Conservation (phyloP, 768 basidiomycete genomes). For the Dioszegia crocea region DNA sequence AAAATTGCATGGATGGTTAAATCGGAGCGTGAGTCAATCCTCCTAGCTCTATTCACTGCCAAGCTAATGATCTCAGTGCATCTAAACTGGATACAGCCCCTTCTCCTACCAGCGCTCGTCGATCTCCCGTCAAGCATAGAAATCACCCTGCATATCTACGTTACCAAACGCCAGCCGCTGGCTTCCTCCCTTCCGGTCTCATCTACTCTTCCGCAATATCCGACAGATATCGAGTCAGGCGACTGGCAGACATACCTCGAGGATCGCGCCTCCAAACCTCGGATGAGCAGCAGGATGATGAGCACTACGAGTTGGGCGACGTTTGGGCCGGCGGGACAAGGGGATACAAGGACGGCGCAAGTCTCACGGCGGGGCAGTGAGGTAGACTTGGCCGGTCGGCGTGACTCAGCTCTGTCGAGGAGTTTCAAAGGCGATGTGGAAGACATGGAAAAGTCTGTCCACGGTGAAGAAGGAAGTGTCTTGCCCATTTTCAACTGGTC, state of each 20-base stretch:
- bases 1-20: slow-evolving; percentile 44
- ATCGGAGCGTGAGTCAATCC: slow-evolving; percentile 22
- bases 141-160: slow-evolving; percentile 32
- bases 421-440: background rate
- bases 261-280: slow-evolving; percentile 8
- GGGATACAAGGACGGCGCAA: background rate
- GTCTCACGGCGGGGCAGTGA: background rate
- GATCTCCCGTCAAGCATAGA: slow-evolving; percentile 25
- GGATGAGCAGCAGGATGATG: slow-evolving; percentile 18
- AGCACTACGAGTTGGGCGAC: slow-evolving; percentile 35
- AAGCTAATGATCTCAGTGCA: slow-evolving; percentile 20
- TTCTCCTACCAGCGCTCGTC: slow-evolving; percentile 20
- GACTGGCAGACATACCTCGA: slow-evolving; percentile 18
- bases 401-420: background rate
- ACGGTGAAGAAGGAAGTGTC: background rate
- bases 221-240: background rate
- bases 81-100: slow-evolving; percentile 36
- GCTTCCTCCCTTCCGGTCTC: slow-evolving; percentile 7
- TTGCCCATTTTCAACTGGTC: slow-evolving; percentile 30
- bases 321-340: slow-evolving; percentile 5
- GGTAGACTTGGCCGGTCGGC: background rate
- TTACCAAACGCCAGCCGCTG: slow-evolving; percentile 23
- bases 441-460: background rate
- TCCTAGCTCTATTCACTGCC: no score
- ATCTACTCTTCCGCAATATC: background rate